Conservation (phyloP, 129 eudicot species). For the Flaveria trinervia region DNA sequence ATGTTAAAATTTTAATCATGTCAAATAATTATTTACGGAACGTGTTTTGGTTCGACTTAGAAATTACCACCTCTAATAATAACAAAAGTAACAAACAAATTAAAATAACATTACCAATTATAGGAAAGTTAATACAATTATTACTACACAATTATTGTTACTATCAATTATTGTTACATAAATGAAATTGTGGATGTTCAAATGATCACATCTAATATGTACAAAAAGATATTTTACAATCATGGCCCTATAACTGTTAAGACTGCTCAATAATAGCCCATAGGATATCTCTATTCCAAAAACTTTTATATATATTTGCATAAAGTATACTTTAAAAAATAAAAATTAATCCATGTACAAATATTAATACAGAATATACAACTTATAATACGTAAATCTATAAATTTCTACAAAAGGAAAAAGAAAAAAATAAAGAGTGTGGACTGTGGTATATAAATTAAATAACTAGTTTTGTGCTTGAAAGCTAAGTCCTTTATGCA, state of each 20-base stretch:
- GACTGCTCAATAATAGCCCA: not conserved
- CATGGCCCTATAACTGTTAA: not conserved
- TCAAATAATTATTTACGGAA: too few species aligned
- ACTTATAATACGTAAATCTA: slow-evolving; percentile 6
- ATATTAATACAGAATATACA: slow-evolving; percentile 1
- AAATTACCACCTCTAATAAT: not conserved
- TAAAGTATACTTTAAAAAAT: too few species aligned
- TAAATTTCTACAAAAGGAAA: slow-evolving; percentile 1
- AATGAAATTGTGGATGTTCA: slow-evolving; percentile 1
- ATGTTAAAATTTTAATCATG: too few species aligned
- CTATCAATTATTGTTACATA: not conserved
- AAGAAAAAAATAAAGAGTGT: not conserved
- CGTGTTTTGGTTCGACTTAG: too few species aligned
- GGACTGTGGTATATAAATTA: slow-evolving; percentile 22
- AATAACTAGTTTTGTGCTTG: slow-evolving; percentile 10
- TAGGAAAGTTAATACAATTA: not conserved
- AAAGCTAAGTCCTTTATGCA: slow-evolving; percentile 32
- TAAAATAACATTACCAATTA: not conserved
- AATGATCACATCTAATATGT: slow-evolving; percentile 1
- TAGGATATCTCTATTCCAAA: not conserved
- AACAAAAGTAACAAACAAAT: not conserved
- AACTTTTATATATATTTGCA: not conserved
- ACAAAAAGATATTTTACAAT: slow-evolving; percentile 11
- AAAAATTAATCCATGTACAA: not conserved
- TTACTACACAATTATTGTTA: not conserved